These are phyloP conservation scores for Poronia punctata DNA, from an alignment of 495 filamentous ascomycete genomes.

Conservation along the genomic window DNA sequence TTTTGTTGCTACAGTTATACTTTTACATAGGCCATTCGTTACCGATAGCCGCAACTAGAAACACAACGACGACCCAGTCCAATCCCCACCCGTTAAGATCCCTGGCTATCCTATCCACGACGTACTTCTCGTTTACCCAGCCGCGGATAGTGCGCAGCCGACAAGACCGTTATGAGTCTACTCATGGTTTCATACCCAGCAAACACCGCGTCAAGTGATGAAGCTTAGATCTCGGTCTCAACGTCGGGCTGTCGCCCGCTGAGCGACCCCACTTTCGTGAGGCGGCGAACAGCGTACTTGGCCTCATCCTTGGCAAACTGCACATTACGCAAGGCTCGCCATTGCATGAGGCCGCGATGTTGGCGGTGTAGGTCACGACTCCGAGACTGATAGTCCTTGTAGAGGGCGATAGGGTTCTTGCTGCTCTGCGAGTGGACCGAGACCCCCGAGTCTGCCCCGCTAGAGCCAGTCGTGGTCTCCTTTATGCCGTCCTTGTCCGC, in stretches of 20 bases:
- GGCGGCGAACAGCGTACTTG: conserved; percentile 51
- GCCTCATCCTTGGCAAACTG: conserved; percentile 68
- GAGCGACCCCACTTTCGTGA: conserved; percentile 48
- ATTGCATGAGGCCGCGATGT: conserved; percentile 69
- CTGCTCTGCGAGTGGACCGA: conserved; percentile 21
- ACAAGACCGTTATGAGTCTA: no score
- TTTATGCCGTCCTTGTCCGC: conserved; percentile 10
- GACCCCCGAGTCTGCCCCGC: conserved; percentile 10
- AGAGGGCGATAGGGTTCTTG: conserved; percentile 39
- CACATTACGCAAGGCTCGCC: conserved; percentile 63
- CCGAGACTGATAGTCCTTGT: conserved; percentile 46
- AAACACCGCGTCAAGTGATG: no score
- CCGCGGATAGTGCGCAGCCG: no score
- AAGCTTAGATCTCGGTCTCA: conserved; percentile 55
- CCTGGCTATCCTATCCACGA: no score
- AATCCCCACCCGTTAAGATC: no score
- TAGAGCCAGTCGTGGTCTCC: conserved; percentile 12
- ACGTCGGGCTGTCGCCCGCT: conserved; percentile 62
- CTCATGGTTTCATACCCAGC: no score
- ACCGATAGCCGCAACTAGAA: no score
- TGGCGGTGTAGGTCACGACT: conserved; percentile 56
- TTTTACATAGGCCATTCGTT: no score
- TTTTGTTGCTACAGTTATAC: no score
- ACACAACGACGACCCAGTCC: no score
- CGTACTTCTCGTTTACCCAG: no score